Base-by-base conservation (phyloP, 192 early-diverging fungal species). In the Geranomyces variabilis region DNA sequence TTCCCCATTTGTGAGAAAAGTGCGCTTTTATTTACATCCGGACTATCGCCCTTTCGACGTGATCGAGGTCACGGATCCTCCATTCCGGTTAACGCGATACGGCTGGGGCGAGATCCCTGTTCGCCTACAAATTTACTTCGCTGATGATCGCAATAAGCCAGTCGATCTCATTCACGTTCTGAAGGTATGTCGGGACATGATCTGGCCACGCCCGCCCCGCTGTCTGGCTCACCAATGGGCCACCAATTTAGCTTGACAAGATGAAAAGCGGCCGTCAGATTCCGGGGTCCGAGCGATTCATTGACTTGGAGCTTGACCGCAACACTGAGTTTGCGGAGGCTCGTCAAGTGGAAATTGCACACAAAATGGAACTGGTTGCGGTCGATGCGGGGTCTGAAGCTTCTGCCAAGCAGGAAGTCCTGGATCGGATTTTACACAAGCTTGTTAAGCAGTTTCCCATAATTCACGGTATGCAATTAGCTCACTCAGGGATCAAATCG, bases 91-190 rank as follows among this genome's bases (percentile, higher is more conserved):
- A 62, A 93, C 90, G 17, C 86, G 94, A n/a, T 90, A 87, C 71
- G 96, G 94, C 0, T 97, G 94, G 94, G 96, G 96, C 34, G 96
- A 97, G 77, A 95, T 94, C 58, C 93, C 94, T 21, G 82, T 96
- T 51, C 86, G 92, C 29, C 76, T 95, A 17, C 89, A 93, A 62
- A 49, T 97, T 19, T 89, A 86, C 68, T 96, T 97, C 79, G 81
- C 80, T 9, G 94, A 97, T 78, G 81, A 81, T 21, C 77, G 87
- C 34, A 96, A 96, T 78, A 94, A 94, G 69, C 87, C 92, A 0
- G 84, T 94, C 6, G 92, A 96, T 66, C 70, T 97, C 15, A 89
- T 94, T 19, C 93, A 94, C 69, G 77, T 86, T 48, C 63, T 97
- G 15, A 91, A 89, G 77, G 89, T 92, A 26, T 3, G 36, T 41